Conservation (phyloP, 805 yeast genomes). For the Yamadazyma sp. region DNA sequence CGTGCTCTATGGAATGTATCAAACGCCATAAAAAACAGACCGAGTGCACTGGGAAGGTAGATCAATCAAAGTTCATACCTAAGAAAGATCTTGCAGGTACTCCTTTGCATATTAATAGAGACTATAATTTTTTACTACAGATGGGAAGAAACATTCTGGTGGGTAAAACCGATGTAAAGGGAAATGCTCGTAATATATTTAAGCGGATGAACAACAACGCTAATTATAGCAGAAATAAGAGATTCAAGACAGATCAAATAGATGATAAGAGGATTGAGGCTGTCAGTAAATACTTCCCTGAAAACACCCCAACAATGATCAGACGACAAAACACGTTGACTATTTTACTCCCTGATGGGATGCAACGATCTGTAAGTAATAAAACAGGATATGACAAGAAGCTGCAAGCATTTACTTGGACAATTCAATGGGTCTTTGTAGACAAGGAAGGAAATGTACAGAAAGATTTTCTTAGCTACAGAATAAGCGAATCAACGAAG, state of each 20-base stretch:
- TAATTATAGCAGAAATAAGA: constrained; percentile 18
- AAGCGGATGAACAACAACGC: constrained; percentile 22
- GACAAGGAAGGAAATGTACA: constrained; percentile 25
- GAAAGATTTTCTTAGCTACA: constrained; percentile 42
- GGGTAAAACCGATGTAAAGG: constrained; percentile 51
- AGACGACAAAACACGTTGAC: constrained; percentile 68
- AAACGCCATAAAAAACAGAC: constrained; percentile 62
- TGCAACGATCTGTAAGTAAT: constrained; percentile 65
- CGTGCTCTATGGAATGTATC: constrained; percentile 75
- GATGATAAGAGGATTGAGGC: constrained; percentile 25
- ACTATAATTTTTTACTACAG: constrained; percentile 69
- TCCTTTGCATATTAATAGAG: constrained; percentile 65
- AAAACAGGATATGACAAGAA: constrained; percentile 70
- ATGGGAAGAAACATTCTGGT: constrained; percentile 61
- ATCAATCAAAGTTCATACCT: constrained; percentile 57
- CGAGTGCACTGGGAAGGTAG: constrained; percentile 66
- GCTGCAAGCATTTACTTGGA: constrained; percentile 67
- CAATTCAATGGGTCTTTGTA: constrained; percentile 67
- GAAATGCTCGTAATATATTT: constrained; percentile 43
- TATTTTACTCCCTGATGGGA: constrained; percentile 63
- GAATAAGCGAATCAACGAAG: constrained; percentile 37
- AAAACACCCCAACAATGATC: constrained; percentile 27
- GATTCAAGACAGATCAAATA: constrained; percentile 21
- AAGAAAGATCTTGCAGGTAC: constrained; percentile 42
- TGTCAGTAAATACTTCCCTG: constrained; percentile 25